Base-by-base conservation (phyloP, 768 basidiomycete species). In the Collybia nuda region DNA sequence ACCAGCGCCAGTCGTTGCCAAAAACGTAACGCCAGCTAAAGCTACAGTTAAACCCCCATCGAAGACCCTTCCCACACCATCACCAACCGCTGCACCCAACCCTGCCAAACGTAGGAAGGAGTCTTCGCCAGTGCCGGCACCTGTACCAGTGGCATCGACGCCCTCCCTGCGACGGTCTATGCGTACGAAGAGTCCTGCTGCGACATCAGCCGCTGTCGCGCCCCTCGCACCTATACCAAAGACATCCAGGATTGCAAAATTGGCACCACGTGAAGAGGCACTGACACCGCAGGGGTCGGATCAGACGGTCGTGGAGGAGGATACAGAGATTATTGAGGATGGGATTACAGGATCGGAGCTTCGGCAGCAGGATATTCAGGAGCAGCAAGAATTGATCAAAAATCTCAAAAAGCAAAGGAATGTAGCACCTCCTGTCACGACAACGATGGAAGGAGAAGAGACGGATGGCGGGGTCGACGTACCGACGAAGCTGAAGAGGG, bases 371-470 rank as follows among this genome's bases (percentile, higher is more conserved):
- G 91, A 93, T 64, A 77, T 95, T 38, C 74, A 73, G 26, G 90
- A 92, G 60, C 89, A 93, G 68, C 82, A 82, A 67, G 83, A 82
- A 59, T 66, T 95, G 62, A 90, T 94, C 44, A 77, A 80, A 36
- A 76, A 79, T 45, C 67, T 95, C 54, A 91, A 88, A 61, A 79
- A 79, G 1, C 76, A 87, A 65, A 74, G 86, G 17, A 79, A 78
- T 7, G 68, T 63, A 39, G 53, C 62, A 38, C 46, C 63, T 53
- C 48, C 60, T 38, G 60, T 60, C 47, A 51, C 58, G 17, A 53
- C 60, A 54, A 67, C 67, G 9, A 55, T 60, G 37, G 85, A 83
- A 60, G 77, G 81, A 29, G 71, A 71, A 76, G 56, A 67, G 62
- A 76, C 77, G 55, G 74, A 72, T 38, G 69, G 78, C 36, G 62